Base-by-base conservation (phyloP, 306 rosid genomes). In the Trifolium repens region DNA sequence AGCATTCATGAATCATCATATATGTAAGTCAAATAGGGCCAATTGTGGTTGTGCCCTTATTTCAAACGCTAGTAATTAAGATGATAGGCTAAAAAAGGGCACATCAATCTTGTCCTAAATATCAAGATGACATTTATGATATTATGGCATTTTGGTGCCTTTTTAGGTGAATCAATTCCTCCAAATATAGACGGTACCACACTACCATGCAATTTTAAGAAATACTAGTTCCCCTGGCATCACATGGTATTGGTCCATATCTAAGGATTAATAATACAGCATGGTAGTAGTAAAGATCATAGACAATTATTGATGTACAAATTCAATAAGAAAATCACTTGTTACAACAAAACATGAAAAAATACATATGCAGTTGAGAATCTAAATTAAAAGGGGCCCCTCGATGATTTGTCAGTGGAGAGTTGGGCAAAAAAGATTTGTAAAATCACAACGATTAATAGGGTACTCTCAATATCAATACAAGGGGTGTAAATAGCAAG, bases 11-110 rank as follows among this genome's bases (percentile, higher is more conserved):
- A 19, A 22, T 10, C 64, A 19, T 16, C 64, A 19, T 16, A 32
- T 40, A 34, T 60, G 49, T 62, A 57, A 79, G 76, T 83, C 79
- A 79, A 79, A 71, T 30, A 57, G 8, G 72, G 65, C 49, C 46
- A 49, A 37, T 27, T 58, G 58, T 47, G 76, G 61, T 66, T 54
- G 76, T 69, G 24, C 80, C 75, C 70, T 43, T 7, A 17, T 74
- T 69, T 79, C 67, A 74, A 30, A 78, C 30, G 66, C 66, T 39
- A 61, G 74, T 39, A 68, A n/a, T 60, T 67, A 10, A n/a, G 69
- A 53, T 15, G 13, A 60, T 50, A 15, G 61, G 16, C 55, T 60
- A 4, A 66, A 13, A 69, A 49, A 69, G 44, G 71, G 58, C 75
- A 70, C 67, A 27, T 10, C 5, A 9, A 39, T 8, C 42, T 39